phyloP scores from a whole-genome alignment of 306 rosid species.

The Adenanthera pavonina region DNA sequence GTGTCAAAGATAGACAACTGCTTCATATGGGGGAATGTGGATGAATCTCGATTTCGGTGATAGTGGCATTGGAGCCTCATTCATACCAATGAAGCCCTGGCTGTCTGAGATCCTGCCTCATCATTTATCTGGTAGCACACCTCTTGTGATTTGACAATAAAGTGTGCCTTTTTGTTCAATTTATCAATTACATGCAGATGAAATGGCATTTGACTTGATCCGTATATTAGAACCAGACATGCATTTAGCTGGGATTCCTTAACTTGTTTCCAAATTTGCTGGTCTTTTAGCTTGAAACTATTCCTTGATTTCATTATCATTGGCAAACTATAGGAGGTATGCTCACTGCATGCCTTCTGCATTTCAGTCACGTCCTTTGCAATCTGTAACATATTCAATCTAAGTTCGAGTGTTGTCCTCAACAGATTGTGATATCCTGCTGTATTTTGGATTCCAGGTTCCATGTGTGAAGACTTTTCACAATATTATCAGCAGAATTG shows the following conservation, averaged over 20 bases:
- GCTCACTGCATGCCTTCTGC: constrained; percentile 37
- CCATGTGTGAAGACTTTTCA: constrained; percentile 47
- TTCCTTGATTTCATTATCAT: neutral
- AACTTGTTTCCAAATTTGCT: constrained; percentile 9
- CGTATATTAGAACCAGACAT: constrained; percentile 35
- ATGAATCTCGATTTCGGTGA: constrained; percentile 43
- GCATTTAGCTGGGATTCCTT: neutral
- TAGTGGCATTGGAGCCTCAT: constrained; percentile 31
- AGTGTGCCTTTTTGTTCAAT: constrained; percentile 13
- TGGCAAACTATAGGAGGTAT: constrained; percentile 4
- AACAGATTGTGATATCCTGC: constrained; percentile 45
- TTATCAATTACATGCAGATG: constrained; percentile 26
- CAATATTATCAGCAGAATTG: constrained; percentile 58
- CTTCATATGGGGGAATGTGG: constrained; percentile 53
- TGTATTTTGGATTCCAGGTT: constrained; percentile 58
- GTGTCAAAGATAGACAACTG: constrained; percentile 20
- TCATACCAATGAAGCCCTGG: constrained; percentile 53
- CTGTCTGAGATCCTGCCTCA: constrained; percentile 52
- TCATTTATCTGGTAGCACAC: constrained; percentile 50
- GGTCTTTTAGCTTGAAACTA: neutral
- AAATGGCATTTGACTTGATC: constrained; percentile 33
- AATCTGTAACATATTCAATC: neutral
- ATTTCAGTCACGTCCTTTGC: neutral
- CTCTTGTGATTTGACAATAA: constrained; percentile 40
- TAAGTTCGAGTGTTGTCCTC: neutral